Base-by-base conservation (phyloP, 768 basidiomycete genomes). In the Boletus reticuloceps region DNA sequence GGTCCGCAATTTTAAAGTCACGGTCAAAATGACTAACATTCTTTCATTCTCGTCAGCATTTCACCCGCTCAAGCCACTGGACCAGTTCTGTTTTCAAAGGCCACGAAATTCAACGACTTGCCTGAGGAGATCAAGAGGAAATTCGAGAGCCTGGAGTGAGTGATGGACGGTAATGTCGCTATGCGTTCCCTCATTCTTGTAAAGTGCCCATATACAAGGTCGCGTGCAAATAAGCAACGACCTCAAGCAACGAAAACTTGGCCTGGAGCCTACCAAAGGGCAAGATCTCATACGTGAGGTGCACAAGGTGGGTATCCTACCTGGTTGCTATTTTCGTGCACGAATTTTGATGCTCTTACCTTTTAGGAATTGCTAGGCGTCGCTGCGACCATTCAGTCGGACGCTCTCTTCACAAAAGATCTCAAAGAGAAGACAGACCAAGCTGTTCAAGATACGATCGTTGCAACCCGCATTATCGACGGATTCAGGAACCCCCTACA, bases 51-150 rank as follows among this genome's bases (percentile, higher is more conserved):
- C 13, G 16, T 44, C 39, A 74, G 69, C 22, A 55, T 68, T 40
- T 71, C 71, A 3, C 67, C 71, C 20, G 55, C 65, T 54, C 71
- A 72, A 56, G 9, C 55, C 7, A 62, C 59, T 4, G 71, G 69
- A 8, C 67, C 64, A 19, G 56, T 65, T 34, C 14, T 68, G 19
- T 74, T 77, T 41, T 75, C 75, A 29, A 79, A 74, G 53, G 75
- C 77, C 0, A 89, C 89, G 1, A 92, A 90, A 65, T 93, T 91
- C 70, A 93, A 92, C 51, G 91, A 93, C 66, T 71, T 92, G 5
- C 84, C 88, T 1, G 89, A 92, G 48, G 77, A 82, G 3, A 57
- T 85, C 20, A 88, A 83, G 70, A 83, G 72, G 57, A 75, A 71
- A 5, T 75, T 93, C 17, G 91, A 91, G 64, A 67, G 69, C 38